Percentiles rank a stretch among this genome's conserved stretches.
phyloP scores from a whole-genome alignment of 2,329 filamentous ascomycete genomes.

The Triangularia verruculosa region DNA sequence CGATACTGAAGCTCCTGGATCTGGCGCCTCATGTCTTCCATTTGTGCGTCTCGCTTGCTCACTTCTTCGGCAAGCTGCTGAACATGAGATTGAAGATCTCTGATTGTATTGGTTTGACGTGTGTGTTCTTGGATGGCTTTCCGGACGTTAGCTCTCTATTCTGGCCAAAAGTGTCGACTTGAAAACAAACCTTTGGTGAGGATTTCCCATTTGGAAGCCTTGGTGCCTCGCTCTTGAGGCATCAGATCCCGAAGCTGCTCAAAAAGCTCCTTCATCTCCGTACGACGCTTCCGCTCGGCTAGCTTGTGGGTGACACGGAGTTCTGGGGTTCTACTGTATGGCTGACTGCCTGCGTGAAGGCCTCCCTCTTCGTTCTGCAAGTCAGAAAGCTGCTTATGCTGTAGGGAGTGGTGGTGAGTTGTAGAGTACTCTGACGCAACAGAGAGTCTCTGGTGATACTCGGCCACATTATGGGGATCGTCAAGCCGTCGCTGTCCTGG shows the following conservation, averaged over 20 bases:
- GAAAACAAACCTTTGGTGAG: slow-evolving; percentile 69
- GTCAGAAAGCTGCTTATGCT: slow-evolving; percentile 68
- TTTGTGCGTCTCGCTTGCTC: slow-evolving; percentile 34
- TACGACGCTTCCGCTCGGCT: slow-evolving; percentile 76
- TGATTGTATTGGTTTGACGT: slow-evolving; percentile 49
- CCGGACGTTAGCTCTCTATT: slow-evolving; percentile 6
- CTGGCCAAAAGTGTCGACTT: neutral
- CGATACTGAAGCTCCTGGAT: slow-evolving; percentile 40
- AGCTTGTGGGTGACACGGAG: slow-evolving; percentile 81
- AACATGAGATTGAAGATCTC: slow-evolving; percentile 45
- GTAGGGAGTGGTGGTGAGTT: slow-evolving; percentile 71
- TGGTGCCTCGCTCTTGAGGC: slow-evolving; percentile 76
- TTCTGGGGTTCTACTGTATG: slow-evolving; percentile 80
- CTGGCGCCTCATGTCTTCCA: slow-evolving; percentile 40
- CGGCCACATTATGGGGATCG: slow-evolving; percentile 48
- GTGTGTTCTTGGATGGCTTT: slow-evolving; percentile 62
- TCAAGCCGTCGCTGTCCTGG: slow-evolving; percentile 70
- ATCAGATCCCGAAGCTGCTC: slow-evolving; percentile 75
- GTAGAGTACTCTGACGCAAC: slow-evolving; percentile 55
- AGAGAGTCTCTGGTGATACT: slow-evolving; percentile 46
- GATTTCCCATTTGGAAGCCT: slow-evolving; percentile 88
- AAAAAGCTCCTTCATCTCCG: slow-evolving; percentile 86
- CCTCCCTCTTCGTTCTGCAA: slow-evolving; percentile 59
- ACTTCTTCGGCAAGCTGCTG: slow-evolving; percentile 42
- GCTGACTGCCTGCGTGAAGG: slow-evolving; percentile 57